Evolutionary conservation across 1,284 basidiomycete genomes (phyloP), one percentile per base, ranked within the genome.

Genomic region (Austropuccinia psidii): DNA sequence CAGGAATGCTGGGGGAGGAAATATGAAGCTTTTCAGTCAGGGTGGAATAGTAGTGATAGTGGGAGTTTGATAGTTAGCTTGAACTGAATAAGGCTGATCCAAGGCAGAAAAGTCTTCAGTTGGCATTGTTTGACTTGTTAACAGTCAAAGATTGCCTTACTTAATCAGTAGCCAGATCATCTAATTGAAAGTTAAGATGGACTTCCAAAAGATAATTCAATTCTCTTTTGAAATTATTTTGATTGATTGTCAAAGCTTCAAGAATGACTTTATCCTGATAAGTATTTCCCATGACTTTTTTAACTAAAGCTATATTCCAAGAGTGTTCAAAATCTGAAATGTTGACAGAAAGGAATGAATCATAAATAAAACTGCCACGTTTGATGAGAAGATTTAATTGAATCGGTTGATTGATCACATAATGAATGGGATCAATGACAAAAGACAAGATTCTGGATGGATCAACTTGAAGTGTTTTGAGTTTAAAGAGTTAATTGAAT

Each of bases 101-200:
- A 52, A 67, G 19, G 41, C 39, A 15, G 49, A 37, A 27, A 66
- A 66, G 19, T 66, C 61, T 37, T 74, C 72, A 31, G 54, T 74
- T 2, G 72, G 72, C 4, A 62, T 74, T 13, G 52, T 57, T 49
- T 66, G 60, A 47, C 72, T 62, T 4, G 72, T 74, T 5, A 74
- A 52, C 52, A 21, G 72, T 43, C 50, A 74, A 43, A 19, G 72
- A 74, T 35, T 74, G 49, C 3, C 62, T 39, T 24, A 74, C 41
- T 35, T 66, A 39, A 27, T 70, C 41, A n/a, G n/a, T n/a, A n/a
- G n/a, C n/a, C n/a, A 21, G 24, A 17, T 9, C 13, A 9, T 8
- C 13, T 15, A 21, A 54, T 17, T 9, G 24, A 27, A 21, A 21
- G 35, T 39, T 37, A 33, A 35, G 45, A 49, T 67, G 43, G 11